Evolutionary conservation across 176 grass and related monocot genomes (phyloP), one percentile per base, ranked within the genome.

Genomic region (Bonia amplexicaulis): DNA sequence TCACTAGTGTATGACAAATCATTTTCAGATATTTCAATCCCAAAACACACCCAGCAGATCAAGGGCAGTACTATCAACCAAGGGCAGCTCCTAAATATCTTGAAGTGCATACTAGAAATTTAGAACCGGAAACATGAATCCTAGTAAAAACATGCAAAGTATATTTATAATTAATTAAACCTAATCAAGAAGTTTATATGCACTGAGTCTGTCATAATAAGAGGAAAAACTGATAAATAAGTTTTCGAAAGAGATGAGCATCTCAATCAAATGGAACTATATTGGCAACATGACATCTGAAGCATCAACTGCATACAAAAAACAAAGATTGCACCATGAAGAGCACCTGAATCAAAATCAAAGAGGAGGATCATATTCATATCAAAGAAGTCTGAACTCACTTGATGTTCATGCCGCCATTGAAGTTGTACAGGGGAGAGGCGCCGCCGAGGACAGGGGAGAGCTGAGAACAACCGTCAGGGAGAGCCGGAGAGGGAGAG

Each of bases 361-460:
- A 57, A 19, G 65, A 73, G 26, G 7, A 37, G 2, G 59, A 74
- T 78, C 53, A 40, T 87, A 15, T n/a, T 61, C 20, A 22, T 17
- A 2, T 48, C 33, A 20, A 9, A 53, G 47, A 3, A 3, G 9
- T 11, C 51, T 53, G 19, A 17, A 82, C 91, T 85, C 46, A 93
- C 93, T 92, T 92, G 82, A 95, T 92, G 52, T 77, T 84, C 1
- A 95, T 90, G 52, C 90, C 90, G 27, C 90, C 93, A 60, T 90
- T 62, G 78, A 92, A 95, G 84, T 61, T 80, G 82, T 92, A 95
- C 1, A 29, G 29, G 29, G 29, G 29, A 29, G 29, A 29, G 29
- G 29, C 2, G 29, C 29, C 29, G 27, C 27, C 27, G 27, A 1
- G 27, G 27, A 29, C 27, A 29, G 27, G 27, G 27, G 27, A 29